Percentiles rank a stretch among this genome's conserved stretches.
Conservation (phyloP, 108 stramenopile species). For the Fragilariopsis cylindrus region DNA sequence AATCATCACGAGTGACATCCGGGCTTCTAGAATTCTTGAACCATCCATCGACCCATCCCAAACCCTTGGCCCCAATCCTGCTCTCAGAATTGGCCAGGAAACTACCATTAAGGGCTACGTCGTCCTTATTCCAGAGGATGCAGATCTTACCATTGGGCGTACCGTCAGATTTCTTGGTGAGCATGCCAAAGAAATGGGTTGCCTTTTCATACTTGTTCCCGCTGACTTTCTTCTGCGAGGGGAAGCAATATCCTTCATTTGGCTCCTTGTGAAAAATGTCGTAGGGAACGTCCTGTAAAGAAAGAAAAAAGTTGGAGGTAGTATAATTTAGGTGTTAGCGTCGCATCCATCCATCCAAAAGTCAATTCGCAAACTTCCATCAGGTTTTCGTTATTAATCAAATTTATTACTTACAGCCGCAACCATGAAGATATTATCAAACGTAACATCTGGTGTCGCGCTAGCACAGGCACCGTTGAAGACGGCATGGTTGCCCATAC, state of each 20-base stretch:
- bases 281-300: background rate
- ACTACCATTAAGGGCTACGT: too few species aligned
- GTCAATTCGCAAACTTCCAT: background rate
- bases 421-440: slow-evolving; percentile 2
- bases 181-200: background rate
- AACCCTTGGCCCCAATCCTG: too few species aligned
- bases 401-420: background rate
- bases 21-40: too few species aligned
- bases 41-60: too few species aligned
- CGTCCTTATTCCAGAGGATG: background rate
- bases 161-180: background rate
- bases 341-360: too few species aligned
- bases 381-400: background rate
- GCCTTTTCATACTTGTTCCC: background rate
- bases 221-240: too few species aligned
- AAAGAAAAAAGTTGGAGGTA: background rate
- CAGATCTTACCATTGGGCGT: background rate
- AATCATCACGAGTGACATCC: too few species aligned
- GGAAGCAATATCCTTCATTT: background rate
- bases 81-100: too few species aligned
- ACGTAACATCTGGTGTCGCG: background rate
- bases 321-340: background rate
- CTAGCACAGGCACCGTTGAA: background rate
- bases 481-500: background rate
- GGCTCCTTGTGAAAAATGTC: background rate